Percentiles rank a stretch among this genome's conserved stretches.
Evolutionary conservation across 306 rosid species (phyloP).

Genomic region (Prunus kanzakura): DNA sequence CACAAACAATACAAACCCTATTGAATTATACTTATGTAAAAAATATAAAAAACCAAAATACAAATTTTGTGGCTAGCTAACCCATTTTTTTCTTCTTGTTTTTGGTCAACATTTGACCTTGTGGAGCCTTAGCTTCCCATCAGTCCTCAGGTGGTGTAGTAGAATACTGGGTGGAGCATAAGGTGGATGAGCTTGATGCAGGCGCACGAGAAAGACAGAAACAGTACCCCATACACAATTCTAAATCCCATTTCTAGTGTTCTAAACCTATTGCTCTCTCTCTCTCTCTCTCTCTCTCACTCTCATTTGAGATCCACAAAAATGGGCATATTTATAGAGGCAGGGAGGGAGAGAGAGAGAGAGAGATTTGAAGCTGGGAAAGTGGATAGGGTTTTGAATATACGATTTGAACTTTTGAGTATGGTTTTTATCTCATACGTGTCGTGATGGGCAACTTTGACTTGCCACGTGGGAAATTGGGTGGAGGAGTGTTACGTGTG

Average conservation of each 20-base stretch:
- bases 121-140: neutral
- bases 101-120: too few relatives aligned
- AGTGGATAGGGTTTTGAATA: slow-evolving; percentile 19
- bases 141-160: slow-evolving; percentile 30
- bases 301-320: slow-evolving; percentile 1
- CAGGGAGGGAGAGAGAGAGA: neutral
- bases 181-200: slow-evolving; percentile 49
- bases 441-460: neutral
- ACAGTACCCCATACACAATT: slow-evolving; percentile 47
- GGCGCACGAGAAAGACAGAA: slow-evolving; percentile 42
- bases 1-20: too few relatives aligned
- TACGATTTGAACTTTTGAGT: neutral
- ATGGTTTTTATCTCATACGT: slow-evolving; percentile 1
- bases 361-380: slow-evolving; percentile 2
- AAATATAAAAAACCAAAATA: too few relatives aligned
- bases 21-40: too few relatives aligned
- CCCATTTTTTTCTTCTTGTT: slow-evolving; percentile 5
- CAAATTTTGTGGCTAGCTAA: neutral
- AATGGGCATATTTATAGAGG: neutral
- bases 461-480: slow-evolving; percentile 17
- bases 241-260: slow-evolving; percentile 26
- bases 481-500: slow-evolving; percentile 14
- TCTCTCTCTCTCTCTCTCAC: too few relatives aligned
- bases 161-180: slow-evolving; percentile 42
- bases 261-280: neutral